phyloP scores from a whole-genome alignment of 768 basidiomycete genomes.

The Serendipita sp. region DNA sequence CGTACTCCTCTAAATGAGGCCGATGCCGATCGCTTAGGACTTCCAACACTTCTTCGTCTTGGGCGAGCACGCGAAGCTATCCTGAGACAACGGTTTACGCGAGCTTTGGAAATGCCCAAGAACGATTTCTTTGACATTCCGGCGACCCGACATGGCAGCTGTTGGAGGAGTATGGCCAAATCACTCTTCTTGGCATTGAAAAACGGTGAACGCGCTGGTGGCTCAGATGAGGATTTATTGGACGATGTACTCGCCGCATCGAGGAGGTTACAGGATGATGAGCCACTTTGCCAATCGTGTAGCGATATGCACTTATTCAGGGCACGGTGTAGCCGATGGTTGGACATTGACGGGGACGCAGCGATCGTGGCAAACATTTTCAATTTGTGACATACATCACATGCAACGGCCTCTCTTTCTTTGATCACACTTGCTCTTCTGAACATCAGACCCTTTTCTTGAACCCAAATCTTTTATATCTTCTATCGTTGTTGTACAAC shows the following conservation, averaged over 20 bases:
- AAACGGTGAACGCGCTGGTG: not conserved
- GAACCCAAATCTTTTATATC: no score
- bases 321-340: not conserved
- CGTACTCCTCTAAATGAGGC: not conserved
- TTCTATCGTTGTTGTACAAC: no score
- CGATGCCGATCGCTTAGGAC: not conserved
- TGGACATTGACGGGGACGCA: not conserved
- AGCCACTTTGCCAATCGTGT: constrained; percentile 3
- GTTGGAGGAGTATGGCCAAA: not conserved
- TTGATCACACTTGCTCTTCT: no score
- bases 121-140: constrained; percentile 2
- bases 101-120: not conserved
- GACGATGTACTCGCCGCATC: constrained; percentile 2
- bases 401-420: no score
- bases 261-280: not conserved
- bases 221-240: not conserved
- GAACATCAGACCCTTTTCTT: no score
- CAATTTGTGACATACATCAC: not conserved
- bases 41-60: constrained; percentile 2
- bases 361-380: not conserved
- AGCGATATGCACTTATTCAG: not conserved
- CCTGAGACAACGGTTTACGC: not conserved
- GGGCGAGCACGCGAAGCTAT: constrained; percentile 1
- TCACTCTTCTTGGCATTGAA: constrained; percentile 1
- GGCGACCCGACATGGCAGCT: not conserved